Base-by-base conservation (phyloP, 768 basidiomycete species). In the Auricularia sp. region DNA sequence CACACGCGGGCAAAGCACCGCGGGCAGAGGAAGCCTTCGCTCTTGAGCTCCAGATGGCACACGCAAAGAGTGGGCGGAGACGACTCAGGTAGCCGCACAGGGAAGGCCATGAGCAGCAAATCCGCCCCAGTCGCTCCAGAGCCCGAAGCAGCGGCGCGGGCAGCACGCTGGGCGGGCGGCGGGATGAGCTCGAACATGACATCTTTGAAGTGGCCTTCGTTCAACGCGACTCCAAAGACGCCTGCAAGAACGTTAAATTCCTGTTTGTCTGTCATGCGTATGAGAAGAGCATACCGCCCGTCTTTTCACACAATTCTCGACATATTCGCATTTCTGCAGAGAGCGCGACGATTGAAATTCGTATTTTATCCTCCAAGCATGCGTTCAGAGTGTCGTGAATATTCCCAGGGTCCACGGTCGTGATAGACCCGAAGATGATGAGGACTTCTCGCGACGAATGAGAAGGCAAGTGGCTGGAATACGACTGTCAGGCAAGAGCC, bases 101-200 rank as follows among this genome's bases (percentile, higher is more conserved):
- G 97, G 75, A 99, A 99, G 8, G 97, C 97, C 93, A 99, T 98
- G 83, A 97, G 90, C 90, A 99, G 97, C 62, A 99, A 79, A 76
- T 98, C 96, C 0, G 91, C 87, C 0, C 87, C 83, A 23, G 84
- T 88, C 11, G 78, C 74, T 11, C 75, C 72, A 3, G 80, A 76
- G 61, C 77, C 78, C 0, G 80, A 81, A 3, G 78, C 72, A 2
- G 78, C 71, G 35, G 84, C 80, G 4, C 80, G 72, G 23, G 84
- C 67, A 3, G 83, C 79, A 4, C 82, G 83, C 71, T 91, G 89
- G 0, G 94, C 93, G 0, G 97, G 97, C 0, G 97, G 97, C 21
- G 95, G 93, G 23, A 99, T 88, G 29, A 92, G 84, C 70, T 98
- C 97, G 76, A 98, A 98, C 8, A 99, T 78, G 18, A 98, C 81